Evolutionary conservation across 2,329 filamentous ascomycete species (phyloP), one percentile per base, ranked within the genome.

Genomic region (Curvularia hawaiiensis): DNA sequence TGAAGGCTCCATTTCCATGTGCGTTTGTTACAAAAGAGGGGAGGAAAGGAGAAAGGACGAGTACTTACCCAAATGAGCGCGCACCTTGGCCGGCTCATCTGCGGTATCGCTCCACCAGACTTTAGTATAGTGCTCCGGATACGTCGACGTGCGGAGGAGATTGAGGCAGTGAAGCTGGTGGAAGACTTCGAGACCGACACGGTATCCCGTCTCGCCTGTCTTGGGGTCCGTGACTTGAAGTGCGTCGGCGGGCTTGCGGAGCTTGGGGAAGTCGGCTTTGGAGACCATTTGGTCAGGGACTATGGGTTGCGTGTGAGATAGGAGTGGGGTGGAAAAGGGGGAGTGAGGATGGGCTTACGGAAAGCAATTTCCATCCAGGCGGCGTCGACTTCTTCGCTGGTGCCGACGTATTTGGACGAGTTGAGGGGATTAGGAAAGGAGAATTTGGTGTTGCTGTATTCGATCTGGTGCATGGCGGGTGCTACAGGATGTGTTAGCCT

Each of bases 241-340:
- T 0, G 83, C 83, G 22, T 80, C 74, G 38, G 76, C 70, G 2
- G 82, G 81, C 60, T 85, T 82, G 4, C 80, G 80, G 0, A 88
- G 79, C 22, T 79, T 80, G 40, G 79, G 72, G 28, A 86, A 80
- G 64, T 87, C 84, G 6, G 79, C 75, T 22, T 79, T 75, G 0
- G 81, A 81, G 50, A 88, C 83, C 80, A 86, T 85, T 64, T 85
- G 84, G 67, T 88, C 85, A 38, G 85, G 85, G 26, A 88, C 84
- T 84, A 20, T 53, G 55, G 1, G 20, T 2, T 20, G 46, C 35
- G 18, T 46, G 62, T 61, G 20, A 28, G 50, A 40, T 35, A 35
- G n/a, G 6, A 20, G 38, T 7, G 24, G 22, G 33, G 41, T 12
- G 14, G 20, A 31, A 3, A 39, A 30, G 2, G 30, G 18, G 22